These are phyloP conservation scores for Cutaneotrichosporon sp. DNA, from an alignment of 1,284 basidiomycete species.

Conservation along the genomic window DNA sequence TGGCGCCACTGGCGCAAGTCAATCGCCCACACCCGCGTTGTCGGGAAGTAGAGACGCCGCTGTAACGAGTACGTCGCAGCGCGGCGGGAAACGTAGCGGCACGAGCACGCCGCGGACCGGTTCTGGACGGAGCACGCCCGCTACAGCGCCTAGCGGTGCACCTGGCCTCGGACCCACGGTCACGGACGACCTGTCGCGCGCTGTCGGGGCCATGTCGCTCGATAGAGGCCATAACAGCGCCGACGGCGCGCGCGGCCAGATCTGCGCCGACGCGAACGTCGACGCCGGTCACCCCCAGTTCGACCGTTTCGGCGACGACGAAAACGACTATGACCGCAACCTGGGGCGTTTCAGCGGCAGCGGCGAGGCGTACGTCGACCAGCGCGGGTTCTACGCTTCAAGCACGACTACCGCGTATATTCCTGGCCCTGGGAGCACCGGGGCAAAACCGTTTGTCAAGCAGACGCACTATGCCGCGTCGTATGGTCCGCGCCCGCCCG, in stretches of 20 bases:
- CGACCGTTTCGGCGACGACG: too few species aligned
- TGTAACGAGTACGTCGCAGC: background rate
- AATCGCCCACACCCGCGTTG: background rate
- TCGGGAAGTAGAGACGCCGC: background rate
- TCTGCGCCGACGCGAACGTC: background rate
- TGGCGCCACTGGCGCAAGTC: background rate
- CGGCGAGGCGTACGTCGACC: background rate
- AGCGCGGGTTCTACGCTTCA: background rate
- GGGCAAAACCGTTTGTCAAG: too few species aligned
- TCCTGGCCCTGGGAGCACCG: background rate
- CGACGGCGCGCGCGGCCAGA: background rate
- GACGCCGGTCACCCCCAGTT: background rate
- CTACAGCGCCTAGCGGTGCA: background rate
- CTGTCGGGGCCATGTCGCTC: conserved; percentile 5
- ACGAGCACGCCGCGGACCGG: conserved; percentile 1
- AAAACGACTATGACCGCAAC: background rate
- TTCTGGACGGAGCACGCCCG: conserved; percentile 1
- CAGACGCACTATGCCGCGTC: too few species aligned
- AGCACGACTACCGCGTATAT: too few species aligned
- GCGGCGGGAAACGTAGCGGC: background rate
- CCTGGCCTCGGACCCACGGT: background rate
- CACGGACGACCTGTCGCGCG: conserved; percentile 11
- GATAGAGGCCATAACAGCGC: background rate
- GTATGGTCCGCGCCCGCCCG: background rate
- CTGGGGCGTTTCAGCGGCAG: background rate